Base-by-base conservation (phyloP, 345 rosid genomes). In the Lepidium africanum region DNA sequence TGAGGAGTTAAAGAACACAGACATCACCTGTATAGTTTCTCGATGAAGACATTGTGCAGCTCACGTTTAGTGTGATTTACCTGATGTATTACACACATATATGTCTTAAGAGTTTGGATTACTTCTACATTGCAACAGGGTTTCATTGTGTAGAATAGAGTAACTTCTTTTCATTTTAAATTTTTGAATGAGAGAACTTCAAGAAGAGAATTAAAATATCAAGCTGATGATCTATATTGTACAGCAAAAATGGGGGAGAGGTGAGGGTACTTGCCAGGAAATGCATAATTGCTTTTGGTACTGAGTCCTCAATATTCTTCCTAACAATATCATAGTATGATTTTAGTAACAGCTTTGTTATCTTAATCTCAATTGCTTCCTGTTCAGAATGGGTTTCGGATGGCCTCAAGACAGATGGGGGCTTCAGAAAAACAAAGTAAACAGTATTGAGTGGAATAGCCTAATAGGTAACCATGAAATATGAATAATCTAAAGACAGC, bases 241-340 rank as follows among this genome's bases (percentile, higher is more conserved):
- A 33, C 37, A 42, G 37, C 32, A 69, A 38, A 12, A 16, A 38
- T 37, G 19, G 49, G 37, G 49, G 45, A 63, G 51, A 8, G 43
- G 55, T 13, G 17, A 39, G 42, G 19, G 39, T 45, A 70, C 69
- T 79, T 83, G 77, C 99, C 92, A 95, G 81, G 77, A 95, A 95
- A 79, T 91, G 99, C 94, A 95, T 95, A 67, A 95, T 89, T 61
- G 99, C 91, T 82, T 91, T 95, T 23, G 99, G 99, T 50, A 89
- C 74, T 3, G 76, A 78, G 76, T 95, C 97, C 81, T 87, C 92
- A 32, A 95, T 82, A 77, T 91, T 91, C 85, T 86, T 95, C 76
- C 99, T 80, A 30, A 87, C 99, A 77, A 95, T 89, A 81, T 91
- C 96, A 17, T 91, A 95, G 73, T 95, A 95, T 49, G 99, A 95